Conservation (phyloP, 768 basidiomycete genomes). For the Suillus clintonianus region DNA sequence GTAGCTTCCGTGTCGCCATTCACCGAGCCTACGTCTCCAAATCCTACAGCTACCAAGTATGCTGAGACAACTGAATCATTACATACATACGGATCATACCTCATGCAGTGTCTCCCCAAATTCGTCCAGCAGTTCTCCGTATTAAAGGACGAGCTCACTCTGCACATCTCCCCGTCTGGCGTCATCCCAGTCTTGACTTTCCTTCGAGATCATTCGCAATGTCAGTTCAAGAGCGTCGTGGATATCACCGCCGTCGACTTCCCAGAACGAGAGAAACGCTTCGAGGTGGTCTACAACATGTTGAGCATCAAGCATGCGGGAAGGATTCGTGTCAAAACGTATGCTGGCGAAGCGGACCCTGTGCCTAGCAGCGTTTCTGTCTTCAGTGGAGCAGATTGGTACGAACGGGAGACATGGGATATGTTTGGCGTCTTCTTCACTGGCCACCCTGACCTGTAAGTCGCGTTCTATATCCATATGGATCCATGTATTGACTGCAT, state of each 20-base stretch:
- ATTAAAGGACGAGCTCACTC: conserved; percentile 90
- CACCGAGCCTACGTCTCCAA: conserved; percentile 85
- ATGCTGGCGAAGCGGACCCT: conserved; percentile 88
- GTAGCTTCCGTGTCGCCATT: conserved; percentile 78
- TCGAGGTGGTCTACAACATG: conserved; percentile 96
- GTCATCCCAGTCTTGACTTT: conserved; percentile 87
- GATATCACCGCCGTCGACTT: conserved; percentile 97
- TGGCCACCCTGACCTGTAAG: conserved; percentile 93
- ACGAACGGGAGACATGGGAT: conserved; percentile 98
- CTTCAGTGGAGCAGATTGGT: conserved; percentile 96
- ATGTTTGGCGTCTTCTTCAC: conserved; percentile 96
- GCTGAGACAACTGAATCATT: conserved; percentile 74
- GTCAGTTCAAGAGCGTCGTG: conserved; percentile 90
- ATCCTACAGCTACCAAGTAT: conserved; percentile 75
- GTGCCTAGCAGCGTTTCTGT: conserved; percentile 81
- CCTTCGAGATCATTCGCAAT: conserved; percentile 92
- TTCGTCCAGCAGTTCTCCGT: conserved; percentile 98
- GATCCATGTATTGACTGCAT: not conserved
- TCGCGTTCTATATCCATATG: conserved; percentile 15
- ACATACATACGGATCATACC: conserved; percentile 91
- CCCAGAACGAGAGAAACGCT: conserved; percentile 89
- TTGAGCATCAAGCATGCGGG: conserved; percentile 78
- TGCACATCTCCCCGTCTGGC: conserved; percentile 83
- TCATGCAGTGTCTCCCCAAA: conserved; percentile 92
- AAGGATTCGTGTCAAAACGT: conserved; percentile 95